phyloP scores from a whole-genome alignment of 1,284 basidiomycete genomes.

The Tetrapyrgos nigripes region DNA sequence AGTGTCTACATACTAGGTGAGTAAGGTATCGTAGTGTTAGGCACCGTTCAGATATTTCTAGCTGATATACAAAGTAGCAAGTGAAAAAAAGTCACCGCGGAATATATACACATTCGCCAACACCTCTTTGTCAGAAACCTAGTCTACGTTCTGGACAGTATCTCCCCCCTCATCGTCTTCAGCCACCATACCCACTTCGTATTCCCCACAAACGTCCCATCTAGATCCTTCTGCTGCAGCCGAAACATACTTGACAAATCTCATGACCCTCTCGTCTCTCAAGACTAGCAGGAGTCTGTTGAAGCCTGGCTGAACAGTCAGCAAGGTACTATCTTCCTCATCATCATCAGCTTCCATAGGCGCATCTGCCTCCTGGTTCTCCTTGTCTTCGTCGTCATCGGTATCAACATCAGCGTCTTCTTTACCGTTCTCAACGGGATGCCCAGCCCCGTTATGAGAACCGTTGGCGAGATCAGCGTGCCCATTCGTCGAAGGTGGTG shows the following conservation, averaged over 20 bases:
- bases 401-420: not conserved
- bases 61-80: too few species aligned
- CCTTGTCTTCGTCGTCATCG: not conserved
- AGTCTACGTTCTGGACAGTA: not conserved
- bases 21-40: too few species aligned
- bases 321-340: slow-evolving; percentile 85
- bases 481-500: not conserved
- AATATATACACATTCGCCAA: too few species aligned
- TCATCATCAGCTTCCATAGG: slow-evolving; percentile 52
- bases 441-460: slow-evolving; percentile 17
- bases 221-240: slow-evolving; percentile 85
- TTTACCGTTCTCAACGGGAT: slow-evolving; percentile 23
- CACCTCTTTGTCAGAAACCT: not conserved
- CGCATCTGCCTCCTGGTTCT: slow-evolving; percentile 38
- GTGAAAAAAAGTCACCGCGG: too few species aligned
- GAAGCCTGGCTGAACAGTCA: slow-evolving; percentile 91
- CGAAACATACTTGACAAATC: slow-evolving; percentile 94
- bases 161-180: slow-evolving; percentile 50
- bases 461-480: slow-evolving; percentile 22
- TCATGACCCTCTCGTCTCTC: slow-evolving; percentile 93
- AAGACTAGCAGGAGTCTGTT: slow-evolving; percentile 91
- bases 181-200: slow-evolving; percentile 79
- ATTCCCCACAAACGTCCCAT: slow-evolving; percentile 92
- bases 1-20: too few species aligned
- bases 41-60: too few species aligned